A percentile compares a stretch with the other conserved stretches of the same genome.
These are phyloP conservation scores for Tricholoma matsutake DNA, from an alignment of 768 basidiomycete genomes.

Conservation along the genomic window DNA sequence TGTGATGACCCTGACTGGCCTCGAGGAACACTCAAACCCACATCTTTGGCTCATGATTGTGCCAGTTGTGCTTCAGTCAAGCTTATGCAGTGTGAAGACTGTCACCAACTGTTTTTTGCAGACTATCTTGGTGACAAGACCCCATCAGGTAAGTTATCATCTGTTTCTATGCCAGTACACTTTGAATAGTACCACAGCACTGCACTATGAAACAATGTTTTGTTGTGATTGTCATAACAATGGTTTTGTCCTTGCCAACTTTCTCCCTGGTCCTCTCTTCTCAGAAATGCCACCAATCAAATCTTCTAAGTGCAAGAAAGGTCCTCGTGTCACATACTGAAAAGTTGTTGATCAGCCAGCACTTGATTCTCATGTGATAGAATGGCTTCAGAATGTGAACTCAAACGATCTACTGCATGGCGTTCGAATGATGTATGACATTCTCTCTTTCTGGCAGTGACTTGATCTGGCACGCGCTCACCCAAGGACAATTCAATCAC, in stretches of 20 bases:
- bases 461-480: neutral
- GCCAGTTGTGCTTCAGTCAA: too few relatives aligned
- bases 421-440: too few relatives aligned
- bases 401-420: neutral
- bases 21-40: too few relatives aligned
- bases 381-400: neutral
- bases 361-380: neutral
- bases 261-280: neutral
- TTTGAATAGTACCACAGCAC: neutral
- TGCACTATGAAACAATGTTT: neutral
- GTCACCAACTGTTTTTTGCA: neutral
- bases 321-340: neutral
- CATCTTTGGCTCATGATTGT: too few relatives aligned
- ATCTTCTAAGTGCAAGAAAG: neutral
- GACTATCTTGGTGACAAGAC: conserved; percentile 1
- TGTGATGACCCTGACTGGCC: too few relatives aligned
- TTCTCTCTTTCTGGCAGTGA: neutral
- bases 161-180: neutral
- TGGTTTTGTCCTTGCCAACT: too few relatives aligned
- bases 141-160: too few relatives aligned
- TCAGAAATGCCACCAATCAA: neutral
- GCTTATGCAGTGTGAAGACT: too few relatives aligned
- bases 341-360: neutral
- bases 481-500: neutral
- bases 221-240: neutral